Evolutionary conservation across 73 alveolate species (phyloP).

Genomic region (Paramecium pentaurelia): DNA sequence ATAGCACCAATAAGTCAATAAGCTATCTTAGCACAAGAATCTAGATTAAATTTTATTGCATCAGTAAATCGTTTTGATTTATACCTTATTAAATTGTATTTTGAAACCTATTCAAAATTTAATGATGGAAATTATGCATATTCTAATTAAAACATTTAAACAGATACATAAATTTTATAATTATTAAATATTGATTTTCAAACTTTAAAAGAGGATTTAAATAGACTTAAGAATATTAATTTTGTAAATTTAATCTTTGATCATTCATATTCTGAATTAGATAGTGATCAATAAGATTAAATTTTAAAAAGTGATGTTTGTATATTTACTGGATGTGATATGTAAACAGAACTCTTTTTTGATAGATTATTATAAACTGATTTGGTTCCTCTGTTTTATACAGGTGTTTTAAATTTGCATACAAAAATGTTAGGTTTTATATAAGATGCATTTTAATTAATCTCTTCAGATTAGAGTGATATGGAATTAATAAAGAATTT

Average conservation of each 20-base stretch:
- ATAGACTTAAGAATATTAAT: background rate
- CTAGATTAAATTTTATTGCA: background rate
- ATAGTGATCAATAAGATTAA: background rate
- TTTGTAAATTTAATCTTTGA: background rate
- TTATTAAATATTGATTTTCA: background rate
- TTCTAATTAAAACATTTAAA: background rate
- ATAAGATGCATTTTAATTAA: background rate
- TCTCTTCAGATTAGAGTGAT: background rate
- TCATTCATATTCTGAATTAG: background rate
- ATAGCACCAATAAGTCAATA: background rate
- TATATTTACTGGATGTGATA: background rate
- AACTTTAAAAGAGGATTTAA: background rate
- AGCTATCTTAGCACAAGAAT: background rate
- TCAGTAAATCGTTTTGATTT: background rate
- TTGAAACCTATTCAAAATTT: background rate
- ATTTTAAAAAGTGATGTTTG: background rate
- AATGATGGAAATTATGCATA: background rate
- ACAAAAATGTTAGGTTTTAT: background rate
- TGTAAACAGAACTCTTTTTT: background rate
- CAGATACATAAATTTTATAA: background rate
- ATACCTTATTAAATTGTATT: background rate
- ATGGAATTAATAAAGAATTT: background rate
- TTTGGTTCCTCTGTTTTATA: background rate
- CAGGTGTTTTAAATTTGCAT: background rate
- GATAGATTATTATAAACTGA: background rate